Conservation (phyloP, 108 stramenopile species). For the Skeletonema tropicum region DNA sequence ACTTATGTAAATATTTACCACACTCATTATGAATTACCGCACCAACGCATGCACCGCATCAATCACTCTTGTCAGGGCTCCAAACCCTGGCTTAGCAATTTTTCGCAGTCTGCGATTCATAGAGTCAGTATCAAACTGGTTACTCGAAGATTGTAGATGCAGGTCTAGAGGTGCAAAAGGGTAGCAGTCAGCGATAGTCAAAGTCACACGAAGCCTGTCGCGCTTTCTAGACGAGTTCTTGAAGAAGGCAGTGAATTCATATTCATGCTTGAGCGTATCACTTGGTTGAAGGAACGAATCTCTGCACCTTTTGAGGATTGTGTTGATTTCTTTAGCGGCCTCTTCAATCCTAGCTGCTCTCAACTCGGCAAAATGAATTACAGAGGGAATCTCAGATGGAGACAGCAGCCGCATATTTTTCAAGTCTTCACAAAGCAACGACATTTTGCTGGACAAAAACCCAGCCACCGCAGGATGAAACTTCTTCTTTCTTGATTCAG, state of each 20-base stretch:
- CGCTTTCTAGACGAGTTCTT: conserved; percentile 16
- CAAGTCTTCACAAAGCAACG: conserved; percentile 33
- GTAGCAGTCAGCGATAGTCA: conserved; percentile 62
- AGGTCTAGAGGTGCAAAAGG: conserved; percentile 66
- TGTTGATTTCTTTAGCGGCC: conserved; percentile 36
- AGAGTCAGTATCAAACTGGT: conserved; percentile 50
- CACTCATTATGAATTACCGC: not conserved
- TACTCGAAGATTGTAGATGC: conserved; percentile 43
- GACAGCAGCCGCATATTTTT: conserved; percentile 14
- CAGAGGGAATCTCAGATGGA: conserved; percentile 26
- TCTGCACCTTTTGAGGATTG: conserved; percentile 28
- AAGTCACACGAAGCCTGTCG: conserved; percentile 45
- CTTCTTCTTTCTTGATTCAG: conserved; percentile 24
- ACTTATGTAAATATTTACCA: not conserved
- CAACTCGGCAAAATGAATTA: conserved; percentile 38
- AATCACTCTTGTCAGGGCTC: conserved; percentile 65
- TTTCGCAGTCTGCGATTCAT: conserved; percentile 54
- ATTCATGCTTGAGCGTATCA: conserved; percentile 23
- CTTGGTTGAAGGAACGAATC: conserved; percentile 47
- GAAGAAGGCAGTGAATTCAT: conserved; percentile 55
- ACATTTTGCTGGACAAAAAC: conserved; percentile 36
- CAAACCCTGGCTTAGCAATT: conserved; percentile 74
- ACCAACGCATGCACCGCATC: conserved; percentile 54
- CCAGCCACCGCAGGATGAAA: conserved; percentile 40
- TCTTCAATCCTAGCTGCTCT: conserved; percentile 34